Evolutionary conservation across 495 filamentous ascomycete species (phyloP), one percentile per base, ranked within the genome.

Genomic region (Tuber melanosporum): DNA sequence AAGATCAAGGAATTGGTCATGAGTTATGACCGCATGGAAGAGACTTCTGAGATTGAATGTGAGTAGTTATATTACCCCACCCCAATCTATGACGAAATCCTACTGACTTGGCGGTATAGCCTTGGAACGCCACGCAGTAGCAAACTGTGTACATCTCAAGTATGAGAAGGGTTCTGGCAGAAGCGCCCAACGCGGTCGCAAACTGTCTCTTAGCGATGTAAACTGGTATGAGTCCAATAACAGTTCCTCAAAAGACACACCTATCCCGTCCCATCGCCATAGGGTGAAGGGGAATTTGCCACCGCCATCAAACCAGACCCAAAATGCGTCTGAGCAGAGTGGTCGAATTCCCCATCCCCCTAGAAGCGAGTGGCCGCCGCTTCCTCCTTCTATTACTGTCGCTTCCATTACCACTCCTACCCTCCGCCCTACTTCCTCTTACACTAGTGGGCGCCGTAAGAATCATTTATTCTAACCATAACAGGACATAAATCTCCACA

Each of bases 1-100:
- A 93, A 97, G 71, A 99, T 99, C 88, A 99, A 99, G 86, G 95
- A 92, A 83, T 87, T 98, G 39, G 96, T 99, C 70, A 87, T 99
- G 83, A 98, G 97, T 85, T 97, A 97, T 83, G 95, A 99, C 84
- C 90, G 95, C 74, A 88, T 92, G 47, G 92, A 92, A 73, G 93
- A 91, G 74, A 88, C 91, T 82, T 91, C 94, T 45, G 85, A 87
- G 74, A 89, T 93, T 82, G 94, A 95, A 90, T 66, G 57, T 66
- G 14, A 36, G 57, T 36, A 26, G 9, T 26, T 26, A 26, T 57
- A 87, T 91, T 86, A 82, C 80, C 83, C 84, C 85, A 83, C 81
- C 82, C 57, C 81, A 84, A 83, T 71, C 74, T 86, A 86, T 86
- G 88, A 82, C 87, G 84, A 84, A 76, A 69, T 75, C 74, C 52